phyloP scores from a whole-genome alignment of 108 stramenopile genomes.

The Mediolabrus comicus region DNA sequence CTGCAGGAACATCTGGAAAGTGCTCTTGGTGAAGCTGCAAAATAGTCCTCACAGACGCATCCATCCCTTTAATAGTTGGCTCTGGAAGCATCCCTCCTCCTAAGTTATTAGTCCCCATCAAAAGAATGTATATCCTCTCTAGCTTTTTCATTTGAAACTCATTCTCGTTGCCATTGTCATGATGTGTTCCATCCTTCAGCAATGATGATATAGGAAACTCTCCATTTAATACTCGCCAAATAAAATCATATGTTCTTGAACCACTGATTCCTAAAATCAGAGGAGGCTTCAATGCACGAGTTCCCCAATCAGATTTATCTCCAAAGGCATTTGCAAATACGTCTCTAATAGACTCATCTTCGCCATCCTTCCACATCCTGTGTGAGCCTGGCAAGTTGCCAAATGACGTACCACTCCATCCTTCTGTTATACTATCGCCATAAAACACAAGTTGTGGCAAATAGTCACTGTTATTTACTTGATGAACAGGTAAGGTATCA shows the following conservation, averaged over 20 bases:
- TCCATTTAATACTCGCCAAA: constrained; percentile 33
- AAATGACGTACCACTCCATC: constrained; percentile 38
- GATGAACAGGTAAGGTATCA: constrained; percentile 9
- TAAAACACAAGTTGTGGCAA: constrained; percentile 40
- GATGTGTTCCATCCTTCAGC: neutral
- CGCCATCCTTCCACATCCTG: constrained; percentile 12
- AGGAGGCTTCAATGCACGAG: constrained; percentile 17
- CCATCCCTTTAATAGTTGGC: constrained; percentile 33
- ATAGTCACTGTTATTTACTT: neutral
- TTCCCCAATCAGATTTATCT: constrained; percentile 9
- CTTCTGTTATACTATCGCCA: constrained; percentile 42
- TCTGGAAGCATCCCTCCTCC: constrained; percentile 44
- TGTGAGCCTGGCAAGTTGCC: constrained; percentile 18
- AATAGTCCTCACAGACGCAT: constrained; percentile 23
- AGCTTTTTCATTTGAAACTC: constrained; percentile 1
- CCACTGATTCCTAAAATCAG: constrained; percentile 38
- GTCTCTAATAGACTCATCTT: constrained; percentile 10
- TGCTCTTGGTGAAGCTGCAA: constrained; percentile 1
- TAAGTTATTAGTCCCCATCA: constrained; percentile 62
- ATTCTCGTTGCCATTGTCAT: neutral
- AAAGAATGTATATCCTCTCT: constrained; percentile 37
- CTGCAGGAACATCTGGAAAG: constrained; percentile 10
- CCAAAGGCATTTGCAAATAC: constrained; percentile 26
- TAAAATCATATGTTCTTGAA: constrained; percentile 36
- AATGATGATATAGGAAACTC: constrained; percentile 34